Conservation (phyloP, 1,284 basidiomycete species). For the Trametes versicolor region DNA sequence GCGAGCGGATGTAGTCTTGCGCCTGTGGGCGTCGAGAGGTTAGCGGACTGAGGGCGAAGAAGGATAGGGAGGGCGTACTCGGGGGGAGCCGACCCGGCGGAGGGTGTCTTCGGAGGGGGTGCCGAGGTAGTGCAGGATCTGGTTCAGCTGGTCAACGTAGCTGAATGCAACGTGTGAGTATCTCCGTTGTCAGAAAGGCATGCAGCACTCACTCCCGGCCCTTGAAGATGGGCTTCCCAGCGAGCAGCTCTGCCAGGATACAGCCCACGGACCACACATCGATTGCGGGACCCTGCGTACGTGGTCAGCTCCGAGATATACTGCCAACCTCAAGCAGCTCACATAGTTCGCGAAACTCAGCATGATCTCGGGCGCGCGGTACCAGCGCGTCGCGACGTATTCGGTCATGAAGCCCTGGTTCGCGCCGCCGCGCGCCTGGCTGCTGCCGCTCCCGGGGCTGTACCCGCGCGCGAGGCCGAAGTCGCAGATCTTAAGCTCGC, state of each 20-base stretch:
- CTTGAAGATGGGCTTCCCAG: constrained; percentile 98
- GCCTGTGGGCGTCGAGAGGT: constrained; percentile 61
- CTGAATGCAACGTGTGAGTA: constrained; percentile 48
- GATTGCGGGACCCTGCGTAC: constrained; percentile 78
- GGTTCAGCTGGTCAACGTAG: constrained; percentile 98
- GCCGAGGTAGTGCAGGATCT: constrained; percentile 97
- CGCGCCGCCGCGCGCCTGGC: constrained; percentile 68
- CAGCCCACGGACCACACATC: constrained; percentile 99
- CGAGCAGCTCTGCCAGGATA: constrained; percentile 96
- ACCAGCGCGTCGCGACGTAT: constrained; percentile 98
- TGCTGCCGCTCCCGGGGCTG: constrained; percentile 62
- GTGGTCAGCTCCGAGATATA: background rate
- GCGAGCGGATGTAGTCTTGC: constrained; percentile 97
- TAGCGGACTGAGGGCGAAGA: background rate
- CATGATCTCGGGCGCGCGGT: constrained; percentile 98
- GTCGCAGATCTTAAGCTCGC: constrained; percentile 98
- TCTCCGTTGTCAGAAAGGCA: constrained; percentile 2
- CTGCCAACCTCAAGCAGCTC: constrained; percentile 42
- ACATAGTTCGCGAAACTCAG: constrained; percentile 96
- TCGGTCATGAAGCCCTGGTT: constrained; percentile 99
- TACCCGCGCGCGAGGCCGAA: constrained; percentile 98
- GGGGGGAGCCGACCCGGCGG: constrained; percentile 91
- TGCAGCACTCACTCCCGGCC: constrained; percentile 82
- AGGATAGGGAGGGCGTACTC: constrained; percentile 56
- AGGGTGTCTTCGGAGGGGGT: constrained; percentile 98